Percentiles rank a stretch among this genome's conserved stretches.
Conservation (phyloP, 1,139 yeast genomes). For the Taphrina flavorubra region DNA sequence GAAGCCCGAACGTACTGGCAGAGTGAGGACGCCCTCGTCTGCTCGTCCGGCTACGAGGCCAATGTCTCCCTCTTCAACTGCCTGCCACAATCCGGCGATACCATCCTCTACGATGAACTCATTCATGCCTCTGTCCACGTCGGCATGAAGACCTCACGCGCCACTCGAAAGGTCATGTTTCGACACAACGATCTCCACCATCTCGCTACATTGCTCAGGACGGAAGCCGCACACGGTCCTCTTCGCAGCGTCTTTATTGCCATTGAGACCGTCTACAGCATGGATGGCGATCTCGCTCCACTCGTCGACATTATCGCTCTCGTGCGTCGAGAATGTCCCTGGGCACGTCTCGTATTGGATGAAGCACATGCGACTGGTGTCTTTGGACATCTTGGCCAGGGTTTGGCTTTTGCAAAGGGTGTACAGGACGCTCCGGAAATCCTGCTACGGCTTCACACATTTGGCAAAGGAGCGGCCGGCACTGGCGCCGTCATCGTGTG, state of each 20-base stretch:
- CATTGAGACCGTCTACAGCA: constrained; percentile 49
- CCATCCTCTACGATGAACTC: constrained; percentile 49
- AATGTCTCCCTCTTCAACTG: constrained; percentile 48
- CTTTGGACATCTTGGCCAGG: constrained; percentile 47
- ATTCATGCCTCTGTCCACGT: constrained; percentile 50
- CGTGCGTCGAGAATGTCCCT: constrained; percentile 42
- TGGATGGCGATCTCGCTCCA: constrained; percentile 50
- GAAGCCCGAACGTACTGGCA: constrained; percentile 47
- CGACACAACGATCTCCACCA: constrained; percentile 46
- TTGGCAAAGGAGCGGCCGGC: constrained; percentile 49
- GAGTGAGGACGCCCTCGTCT: constrained; percentile 47
- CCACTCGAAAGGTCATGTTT: constrained; percentile 42
- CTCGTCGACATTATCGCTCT: constrained; percentile 45
- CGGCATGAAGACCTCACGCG: constrained; percentile 49
- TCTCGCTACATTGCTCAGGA: constrained; percentile 27
- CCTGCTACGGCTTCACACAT: constrained; percentile 48
- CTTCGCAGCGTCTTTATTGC: constrained; percentile 47
- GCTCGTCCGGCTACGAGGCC: constrained; percentile 50
- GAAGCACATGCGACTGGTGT: constrained; percentile 51
- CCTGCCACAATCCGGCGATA: constrained; percentile 48
- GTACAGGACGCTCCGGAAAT: constrained; percentile 46
- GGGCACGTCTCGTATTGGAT: constrained; percentile 48
- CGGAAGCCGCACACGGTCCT: constrained; percentile 22
- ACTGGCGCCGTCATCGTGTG: constrained; percentile 49
- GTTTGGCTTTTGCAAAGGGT: constrained; percentile 46